phyloP scores from a whole-genome alignment of 2,329 filamentous ascomycete genomes.

The Pyrenophora tritici-repentis region DNA sequence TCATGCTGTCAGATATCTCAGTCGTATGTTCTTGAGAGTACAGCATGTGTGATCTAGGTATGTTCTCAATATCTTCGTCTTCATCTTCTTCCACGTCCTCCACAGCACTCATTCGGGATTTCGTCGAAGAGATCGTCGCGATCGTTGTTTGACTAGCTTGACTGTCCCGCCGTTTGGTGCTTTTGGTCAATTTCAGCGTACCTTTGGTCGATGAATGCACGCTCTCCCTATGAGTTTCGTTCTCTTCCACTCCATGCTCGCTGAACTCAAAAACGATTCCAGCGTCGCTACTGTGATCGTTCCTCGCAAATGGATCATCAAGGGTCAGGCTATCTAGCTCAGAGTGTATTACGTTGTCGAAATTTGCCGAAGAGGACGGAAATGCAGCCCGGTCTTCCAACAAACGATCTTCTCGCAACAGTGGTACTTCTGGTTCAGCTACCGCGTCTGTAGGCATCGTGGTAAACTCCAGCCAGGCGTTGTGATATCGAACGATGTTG shows the following conservation, averaged over 20 bases:
- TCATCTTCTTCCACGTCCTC: slow-evolving; percentile 43
- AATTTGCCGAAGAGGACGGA: slow-evolving; percentile 15
- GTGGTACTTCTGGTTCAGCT: slow-evolving; percentile 4
- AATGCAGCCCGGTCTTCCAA: slow-evolving; percentile 28
- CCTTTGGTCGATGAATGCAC: slow-evolving; percentile 21
- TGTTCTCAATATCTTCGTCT: slow-evolving; percentile 56
- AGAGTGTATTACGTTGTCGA: slow-evolving; percentile 17
- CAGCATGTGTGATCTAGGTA: slow-evolving; percentile 43
- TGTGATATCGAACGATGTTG: slow-evolving; percentile 70
- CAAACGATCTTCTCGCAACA: slow-evolving; percentile 28
- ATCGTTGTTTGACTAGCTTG: slow-evolving; percentile 47
- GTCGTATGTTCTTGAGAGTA: slow-evolving; percentile 25
- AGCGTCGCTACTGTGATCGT: slow-evolving; percentile 19
- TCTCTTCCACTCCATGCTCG: slow-evolving; percentile 19
- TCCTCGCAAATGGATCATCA: slow-evolving; percentile 20
- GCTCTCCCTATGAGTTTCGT: slow-evolving; percentile 15
- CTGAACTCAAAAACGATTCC: slow-evolving; percentile 42
- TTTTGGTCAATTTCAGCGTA: slow-evolving; percentile 41
- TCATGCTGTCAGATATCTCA: slow-evolving; percentile 37
- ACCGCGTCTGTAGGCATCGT: slow-evolving; percentile 19
- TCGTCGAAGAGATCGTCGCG: slow-evolving; percentile 48
- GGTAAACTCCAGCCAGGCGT: slow-evolving; percentile 64
- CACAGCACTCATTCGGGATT: slow-evolving; percentile 49
- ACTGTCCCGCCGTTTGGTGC: slow-evolving; percentile 34
- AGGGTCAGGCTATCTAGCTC: slow-evolving; percentile 24